Conservation (phyloP, 768 basidiomycete species). For the Tricholoma terreum region DNA sequence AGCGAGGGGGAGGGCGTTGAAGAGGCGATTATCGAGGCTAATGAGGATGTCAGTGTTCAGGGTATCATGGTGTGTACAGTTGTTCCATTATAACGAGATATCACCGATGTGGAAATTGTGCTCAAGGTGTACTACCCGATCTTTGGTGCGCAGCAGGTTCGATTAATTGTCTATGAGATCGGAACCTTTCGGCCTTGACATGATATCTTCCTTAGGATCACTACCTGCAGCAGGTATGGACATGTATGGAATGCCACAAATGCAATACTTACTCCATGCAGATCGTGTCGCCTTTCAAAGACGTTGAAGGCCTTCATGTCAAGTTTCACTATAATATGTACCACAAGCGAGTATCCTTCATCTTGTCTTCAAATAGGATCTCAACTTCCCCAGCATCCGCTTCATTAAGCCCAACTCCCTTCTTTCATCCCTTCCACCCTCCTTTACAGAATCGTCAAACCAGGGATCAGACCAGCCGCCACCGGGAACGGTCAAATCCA, state of each 20-base stretch:
- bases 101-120: constrained; percentile 3
- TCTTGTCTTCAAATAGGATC: background rate
- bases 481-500: constrained; percentile 87
- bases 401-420: constrained; percentile 82
- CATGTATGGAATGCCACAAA: background rate
- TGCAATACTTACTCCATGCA: constrained; percentile 21
- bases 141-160: constrained; percentile 83
- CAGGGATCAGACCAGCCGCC: constrained; percentile 64
- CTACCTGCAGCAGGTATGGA: constrained; percentile 84
- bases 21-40: constrained; percentile 93
- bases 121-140: constrained; percentile 93
- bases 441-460: constrained; percentile 26
- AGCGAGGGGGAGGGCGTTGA: constrained; percentile 89
- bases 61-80: constrained; percentile 83
- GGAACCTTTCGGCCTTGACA: constrained; percentile 3
- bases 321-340: constrained; percentile 95
- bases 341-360: constrained; percentile 67
- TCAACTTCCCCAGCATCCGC: constrained; percentile 65
- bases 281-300: constrained; percentile 95
- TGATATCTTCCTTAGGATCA: constrained; percentile 61
- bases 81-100: background rate
- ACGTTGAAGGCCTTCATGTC: constrained; percentile 96
- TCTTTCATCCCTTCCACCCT: constrained; percentile 41
- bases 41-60: constrained; percentile 79
- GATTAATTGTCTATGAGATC: background rate